phyloP scores from a whole-genome alignment of 352 stramenopile species.

The Pythium chondricola region DNA sequence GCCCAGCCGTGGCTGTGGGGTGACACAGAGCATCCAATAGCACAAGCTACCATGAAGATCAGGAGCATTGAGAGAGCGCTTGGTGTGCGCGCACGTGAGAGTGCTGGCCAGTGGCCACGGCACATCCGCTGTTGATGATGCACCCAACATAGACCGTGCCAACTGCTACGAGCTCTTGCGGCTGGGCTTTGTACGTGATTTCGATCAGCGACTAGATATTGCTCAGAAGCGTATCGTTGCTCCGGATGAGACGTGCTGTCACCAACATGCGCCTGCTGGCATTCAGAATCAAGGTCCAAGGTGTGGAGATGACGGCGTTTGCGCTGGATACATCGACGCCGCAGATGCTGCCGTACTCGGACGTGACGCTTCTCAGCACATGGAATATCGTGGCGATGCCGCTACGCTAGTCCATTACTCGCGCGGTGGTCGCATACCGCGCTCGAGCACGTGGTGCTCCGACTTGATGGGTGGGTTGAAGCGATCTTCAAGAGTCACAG shows the following conservation, averaged over 20 bases:
- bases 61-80: background rate
- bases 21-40: background rate
- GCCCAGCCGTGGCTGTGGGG: background rate
- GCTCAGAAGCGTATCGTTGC: constrained; percentile 3
- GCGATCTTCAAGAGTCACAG: background rate
- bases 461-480: background rate
- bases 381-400: background rate
- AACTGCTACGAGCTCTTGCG: constrained; percentile 5
- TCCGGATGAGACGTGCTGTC: background rate
- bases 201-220: constrained; percentile 5
- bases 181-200: constrained; percentile 5
- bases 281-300: background rate
- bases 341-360: background rate
- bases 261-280: background rate
- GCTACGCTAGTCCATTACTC: background rate
- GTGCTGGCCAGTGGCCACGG: background rate
- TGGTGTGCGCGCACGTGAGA: background rate
- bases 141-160: background rate
- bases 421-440: background rate
- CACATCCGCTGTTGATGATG: background rate
- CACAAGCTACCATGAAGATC: background rate
- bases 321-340: too few relatives aligned
- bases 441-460: background rate
- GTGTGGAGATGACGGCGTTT: too few relatives aligned
- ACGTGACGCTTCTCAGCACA: background rate